Evolutionary conservation across 2,329 filamentous ascomycete genomes (phyloP), one percentile per base, ranked within the genome.

Genomic region (Calonectria hongkongensis): DNA sequence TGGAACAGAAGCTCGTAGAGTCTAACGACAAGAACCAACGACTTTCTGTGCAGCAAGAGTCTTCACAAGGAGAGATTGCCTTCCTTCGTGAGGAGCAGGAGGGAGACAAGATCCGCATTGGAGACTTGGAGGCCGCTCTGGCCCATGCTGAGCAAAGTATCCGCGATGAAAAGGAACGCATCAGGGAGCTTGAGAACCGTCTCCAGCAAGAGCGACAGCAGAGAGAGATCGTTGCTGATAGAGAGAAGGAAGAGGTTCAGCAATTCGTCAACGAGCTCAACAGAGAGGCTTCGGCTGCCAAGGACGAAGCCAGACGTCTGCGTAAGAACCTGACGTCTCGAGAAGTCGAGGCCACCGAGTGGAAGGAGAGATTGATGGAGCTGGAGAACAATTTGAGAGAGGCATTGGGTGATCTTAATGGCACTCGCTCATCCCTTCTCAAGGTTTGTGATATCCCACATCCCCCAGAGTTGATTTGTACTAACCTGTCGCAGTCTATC

Each of bases 1-100:
- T 98, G 74, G 96, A 98, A 83, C 92, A 94, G 82, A 94, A 94
- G 81, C 90, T 98, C 18, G 89, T 93, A 48, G 96, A 98, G 81
- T 88, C 95, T 8, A 96, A 96, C 81, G 92, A 94, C 78, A 98
- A 98, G 87, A 93, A 94, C 60, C 94, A 98, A 79, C 92, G 96
- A 66, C 89, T 98, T 3, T 93, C 94, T 4, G 95, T 99, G 39
- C 96, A 98, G 81, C 93, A 96, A 76, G 97, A 99, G 84, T 98
- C 95, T 6, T 93, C 94, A 70, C 96, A 98, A 79, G 93, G 93
- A 72, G 97, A 99, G 83, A 97, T 98, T 84, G 93, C 94, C 1
- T 99, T 99, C 89, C 84, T 99, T 64, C 93, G 97, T 2, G 97
- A 99, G 82, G 97, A 99, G 86, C 97, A 99, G 84, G 97, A 99